Conservation (phyloP, 495 filamentous ascomycete species). For the Lepidopterella palustris region DNA sequence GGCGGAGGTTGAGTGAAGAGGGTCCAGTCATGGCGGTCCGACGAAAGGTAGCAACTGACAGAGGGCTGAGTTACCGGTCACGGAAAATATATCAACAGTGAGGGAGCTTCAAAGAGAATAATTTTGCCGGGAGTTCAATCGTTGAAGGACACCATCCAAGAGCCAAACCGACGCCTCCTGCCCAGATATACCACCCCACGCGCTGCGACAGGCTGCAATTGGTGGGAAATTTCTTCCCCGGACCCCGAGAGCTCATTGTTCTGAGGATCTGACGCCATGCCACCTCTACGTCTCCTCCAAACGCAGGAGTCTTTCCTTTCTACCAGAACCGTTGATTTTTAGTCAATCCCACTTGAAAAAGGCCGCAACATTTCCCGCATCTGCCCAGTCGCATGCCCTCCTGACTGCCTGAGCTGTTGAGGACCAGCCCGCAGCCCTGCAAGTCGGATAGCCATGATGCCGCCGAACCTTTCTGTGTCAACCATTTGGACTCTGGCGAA, state of each 20-base stretch:
- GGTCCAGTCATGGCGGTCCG: neutral
- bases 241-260: neutral
- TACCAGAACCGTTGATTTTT: slow-evolving; percentile 6
- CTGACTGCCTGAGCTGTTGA: neutral
- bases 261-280: slow-evolving; percentile 5
- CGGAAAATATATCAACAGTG: neutral
- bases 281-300: slow-evolving; percentile 13
- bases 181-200: neutral
- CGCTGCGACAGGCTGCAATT: neutral
- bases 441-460: neutral
- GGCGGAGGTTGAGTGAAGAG: neutral
- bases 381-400: neutral
- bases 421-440: slow-evolving; percentile 9
- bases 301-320: neutral
- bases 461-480: slow-evolving; percentile 7
- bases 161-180: neutral
- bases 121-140: slow-evolving; percentile 1
- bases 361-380: slow-evolving; percentile 23
- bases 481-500: slow-evolving; percentile 13
- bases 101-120: neutral
- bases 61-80: neutral
- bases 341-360: slow-evolving; percentile 22
- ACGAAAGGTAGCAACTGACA: neutral
- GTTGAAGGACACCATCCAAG: neutral
- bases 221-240: neutral